Evolutionary conservation across 2,329 filamentous ascomycete species (phyloP).

Genomic region (Sclerotiophoma versabilis): DNA sequence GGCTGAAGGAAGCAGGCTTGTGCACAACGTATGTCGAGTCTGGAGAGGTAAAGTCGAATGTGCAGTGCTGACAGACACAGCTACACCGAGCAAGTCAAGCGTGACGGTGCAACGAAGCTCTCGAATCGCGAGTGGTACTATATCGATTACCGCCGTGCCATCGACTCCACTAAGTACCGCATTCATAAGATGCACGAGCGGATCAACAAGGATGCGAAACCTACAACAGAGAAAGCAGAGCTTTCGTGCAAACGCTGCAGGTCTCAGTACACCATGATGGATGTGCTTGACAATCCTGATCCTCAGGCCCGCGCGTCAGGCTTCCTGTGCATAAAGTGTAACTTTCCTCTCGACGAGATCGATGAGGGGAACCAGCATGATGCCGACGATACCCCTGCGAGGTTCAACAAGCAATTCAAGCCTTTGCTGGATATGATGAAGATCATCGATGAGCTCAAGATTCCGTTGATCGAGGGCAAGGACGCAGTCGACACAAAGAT

Average conservation of each 20-base stretch:
- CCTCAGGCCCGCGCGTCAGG: slow-evolving; percentile 61
- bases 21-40: slow-evolving; percentile 71
- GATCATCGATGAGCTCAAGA: slow-evolving; percentile 75
- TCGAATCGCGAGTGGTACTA: slow-evolving; percentile 94
- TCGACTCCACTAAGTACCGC: slow-evolving; percentile 96
- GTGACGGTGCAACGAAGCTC: slow-evolving; percentile 81
- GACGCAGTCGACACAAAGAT: slow-evolving; percentile 68
- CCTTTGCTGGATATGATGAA: slow-evolving; percentile 79
- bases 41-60: slow-evolving; percentile 7
- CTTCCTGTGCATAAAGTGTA: slow-evolving; percentile 85
- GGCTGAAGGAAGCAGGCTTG: slow-evolving; percentile 84
- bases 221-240: slow-evolving; percentile 85
- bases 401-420: slow-evolving; percentile 78
- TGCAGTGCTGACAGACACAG: slow-evolving; percentile 50
- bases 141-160: slow-evolving; percentile 91
- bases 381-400: slow-evolving; percentile 51
- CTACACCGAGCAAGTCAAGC: slow-evolving; percentile 76
- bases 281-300: slow-evolving; percentile 80
- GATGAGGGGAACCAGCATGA: slow-evolving; percentile 38
- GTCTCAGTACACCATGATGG: slow-evolving; percentile 86
- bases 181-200: slow-evolving; percentile 87
- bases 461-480: slow-evolving; percentile 77
- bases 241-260: slow-evolving; percentile 84
- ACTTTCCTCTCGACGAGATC: slow-evolving; percentile 59
- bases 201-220: slow-evolving; percentile 82